Percentiles rank a stretch among this genome's conserved stretches.
phyloP scores from a whole-genome alignment of 805 yeast species.

The Nakazawaea pomicola region DNA sequence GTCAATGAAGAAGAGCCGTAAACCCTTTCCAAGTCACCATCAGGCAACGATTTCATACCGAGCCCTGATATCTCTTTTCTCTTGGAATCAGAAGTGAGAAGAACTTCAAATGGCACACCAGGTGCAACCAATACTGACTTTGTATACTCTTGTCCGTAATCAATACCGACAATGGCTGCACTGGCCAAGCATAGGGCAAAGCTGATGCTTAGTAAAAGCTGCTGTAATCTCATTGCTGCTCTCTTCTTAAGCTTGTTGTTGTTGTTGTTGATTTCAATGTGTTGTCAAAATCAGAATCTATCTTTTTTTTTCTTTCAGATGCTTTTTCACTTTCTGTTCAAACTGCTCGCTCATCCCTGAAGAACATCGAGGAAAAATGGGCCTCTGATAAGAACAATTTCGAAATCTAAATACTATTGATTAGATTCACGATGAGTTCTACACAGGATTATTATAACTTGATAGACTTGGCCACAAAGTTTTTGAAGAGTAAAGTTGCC shows the following conservation, averaged over 20 bases:
- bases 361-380: too few relatives aligned
- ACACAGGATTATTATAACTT: slow-evolving; percentile 1
- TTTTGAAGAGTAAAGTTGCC: not conserved
- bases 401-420: too few relatives aligned
- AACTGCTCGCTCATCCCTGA: too few relatives aligned
- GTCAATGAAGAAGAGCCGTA: slow-evolving; percentile 76
- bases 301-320: not conserved
- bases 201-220: not conserved
- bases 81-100: slow-evolving; percentile 85
- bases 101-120: slow-evolving; percentile 80
- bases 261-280: slow-evolving; percentile 1
- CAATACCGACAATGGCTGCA: slow-evolving; percentile 78
- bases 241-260: not conserved
- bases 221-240: not conserved
- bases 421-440: not conserved
- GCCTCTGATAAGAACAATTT: too few relatives aligned
- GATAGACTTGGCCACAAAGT: slow-evolving; percentile 8
- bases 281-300: not conserved
- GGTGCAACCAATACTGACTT: slow-evolving; percentile 91
- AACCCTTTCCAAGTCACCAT: slow-evolving; percentile 55
- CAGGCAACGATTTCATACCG: slow-evolving; percentile 44
- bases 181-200: not conserved
- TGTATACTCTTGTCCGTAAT: slow-evolving; percentile 81
- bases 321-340: not conserved
- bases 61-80: slow-evolving; percentile 84